Percentiles rank a stretch among this genome's conserved stretches.
Evolutionary conservation across 2,329 filamentous ascomycete species (phyloP).

Genomic region (Colletotrichum sp.): DNA sequence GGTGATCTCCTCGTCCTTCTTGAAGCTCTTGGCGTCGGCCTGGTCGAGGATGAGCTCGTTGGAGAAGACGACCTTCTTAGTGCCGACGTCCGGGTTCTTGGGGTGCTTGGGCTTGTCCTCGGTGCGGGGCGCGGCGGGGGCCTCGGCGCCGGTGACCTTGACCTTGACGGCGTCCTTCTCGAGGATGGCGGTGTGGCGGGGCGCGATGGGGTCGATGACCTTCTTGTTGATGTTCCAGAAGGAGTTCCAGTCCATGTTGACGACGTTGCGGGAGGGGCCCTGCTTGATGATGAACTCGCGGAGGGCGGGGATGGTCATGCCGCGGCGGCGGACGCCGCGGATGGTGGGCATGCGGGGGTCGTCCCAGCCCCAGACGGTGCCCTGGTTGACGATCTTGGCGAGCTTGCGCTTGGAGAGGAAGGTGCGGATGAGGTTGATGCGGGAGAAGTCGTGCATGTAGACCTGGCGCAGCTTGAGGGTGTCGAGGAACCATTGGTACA

Average conservation of each 20-base stretch:
- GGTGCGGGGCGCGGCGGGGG: constrained; percentile 63
- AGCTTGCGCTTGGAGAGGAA: constrained; percentile 88
- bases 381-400: constrained; percentile 79
- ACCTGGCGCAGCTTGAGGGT: constrained; percentile 76
- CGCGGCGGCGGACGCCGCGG: constrained; percentile 77
- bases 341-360: constrained; percentile 88
- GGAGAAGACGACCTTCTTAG: constrained; percentile 84
- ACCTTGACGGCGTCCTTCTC: constrained; percentile 75
- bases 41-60: constrained; percentile 83
- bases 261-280: constrained; percentile 83
- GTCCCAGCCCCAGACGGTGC: constrained; percentile 83
- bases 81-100: constrained; percentile 86
- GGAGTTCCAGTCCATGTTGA: constrained; percentile 81
- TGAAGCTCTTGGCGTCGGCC: constrained; percentile 82
- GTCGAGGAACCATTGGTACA: constrained; percentile 86
- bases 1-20: constrained; percentile 87
- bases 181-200: constrained; percentile 75
- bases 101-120: constrained; percentile 86
- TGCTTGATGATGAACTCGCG: constrained; percentile 86
- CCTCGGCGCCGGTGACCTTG: constrained; percentile 71
- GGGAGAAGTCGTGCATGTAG: constrained; percentile 84
- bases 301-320: constrained; percentile 79
- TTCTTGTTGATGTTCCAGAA: constrained; percentile 82
- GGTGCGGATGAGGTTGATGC: constrained; percentile 84
- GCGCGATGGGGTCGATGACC: constrained; percentile 78